These are phyloP conservation scores for Bruguiera hainesii DNA, from an alignment of 441 rosid species.

Conservation along the genomic window DNA sequence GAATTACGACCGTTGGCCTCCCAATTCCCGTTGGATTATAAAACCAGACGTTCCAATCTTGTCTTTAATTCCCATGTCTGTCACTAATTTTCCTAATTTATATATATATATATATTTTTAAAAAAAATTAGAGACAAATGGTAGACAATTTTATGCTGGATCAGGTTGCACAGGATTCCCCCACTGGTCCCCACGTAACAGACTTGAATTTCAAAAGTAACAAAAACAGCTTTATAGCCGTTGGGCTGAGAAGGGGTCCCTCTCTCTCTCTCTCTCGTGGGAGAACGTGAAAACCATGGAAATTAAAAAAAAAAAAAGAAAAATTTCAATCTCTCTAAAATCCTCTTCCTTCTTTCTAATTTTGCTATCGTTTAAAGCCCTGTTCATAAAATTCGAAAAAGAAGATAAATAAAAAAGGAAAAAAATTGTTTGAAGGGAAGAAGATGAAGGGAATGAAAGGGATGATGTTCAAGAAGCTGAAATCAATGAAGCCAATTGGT, in stretches of 20 bases:
- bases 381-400: constrained; percentile 7
- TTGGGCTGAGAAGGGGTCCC: constrained; percentile 27
- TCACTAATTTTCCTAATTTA: too few relatives aligned
- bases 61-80: too few relatives aligned
- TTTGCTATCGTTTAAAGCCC: constrained; percentile 5
- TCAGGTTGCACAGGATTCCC: constrained; percentile 6
- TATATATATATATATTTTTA: too few relatives aligned
- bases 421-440: background rate
- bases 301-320: background rate
- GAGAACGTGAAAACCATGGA: background rate
- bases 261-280: background rate
- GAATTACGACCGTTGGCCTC: constrained; percentile 33
- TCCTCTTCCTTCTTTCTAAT: background rate
- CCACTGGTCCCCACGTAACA: background rate
- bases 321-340: constrained; percentile 3
- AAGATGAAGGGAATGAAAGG: constrained; percentile 77
- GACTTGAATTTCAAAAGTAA: constrained; percentile 19
- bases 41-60: too few relatives aligned
- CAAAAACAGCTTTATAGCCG: constrained; percentile 49
- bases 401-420: background rate
- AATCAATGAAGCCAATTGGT: constrained; percentile 60
- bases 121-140: too few relatives aligned
- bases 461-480: constrained; percentile 62
- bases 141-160: too few relatives aligned
- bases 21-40: too few relatives aligned